These are phyloP conservation scores for Pulveroboletus ravenelii DNA, from an alignment of 768 basidiomycete genomes.

Conservation along the genomic window DNA sequence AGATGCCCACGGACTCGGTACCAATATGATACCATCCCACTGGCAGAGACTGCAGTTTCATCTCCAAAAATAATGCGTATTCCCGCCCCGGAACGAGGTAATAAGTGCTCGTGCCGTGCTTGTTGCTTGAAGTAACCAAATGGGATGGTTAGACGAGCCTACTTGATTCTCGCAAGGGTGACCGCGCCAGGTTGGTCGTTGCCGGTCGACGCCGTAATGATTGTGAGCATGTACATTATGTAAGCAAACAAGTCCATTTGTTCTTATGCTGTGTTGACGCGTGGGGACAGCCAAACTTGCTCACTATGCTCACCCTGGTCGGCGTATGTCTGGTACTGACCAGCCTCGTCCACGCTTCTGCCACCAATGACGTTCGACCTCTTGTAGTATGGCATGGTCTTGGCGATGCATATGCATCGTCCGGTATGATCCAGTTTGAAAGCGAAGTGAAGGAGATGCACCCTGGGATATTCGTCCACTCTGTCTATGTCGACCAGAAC, in stretches of 20 bases:
- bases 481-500: conserved; percentile 62
- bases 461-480: conserved; percentile 75
- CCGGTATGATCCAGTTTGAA: conserved; percentile 68
- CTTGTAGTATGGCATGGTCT: conserved; percentile 78
- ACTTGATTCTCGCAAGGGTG: no score
- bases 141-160: no score
- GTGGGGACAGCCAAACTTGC: not conserved
- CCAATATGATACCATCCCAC: not conserved
- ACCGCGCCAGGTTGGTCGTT: no score
- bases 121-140: no score
- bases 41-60: not conserved
- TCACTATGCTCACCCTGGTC: conserved; percentile 13
- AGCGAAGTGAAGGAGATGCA: conserved; percentile 55
- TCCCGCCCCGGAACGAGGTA: no score
- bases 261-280: no score
- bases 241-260: no score
- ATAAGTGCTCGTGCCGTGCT: no score
- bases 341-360: conserved; percentile 8
- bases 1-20: not conserved
- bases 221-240: no score
- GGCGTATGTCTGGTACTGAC: conserved; percentile 15
- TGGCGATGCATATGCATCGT: conserved; percentile 74
- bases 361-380: conserved; percentile 37
- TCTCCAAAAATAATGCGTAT: not conserved
- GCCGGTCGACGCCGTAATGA: no score